Base-by-base conservation (phyloP, 1,284 basidiomycete genomes). In the Ceratobasidium theobromae region DNA sequence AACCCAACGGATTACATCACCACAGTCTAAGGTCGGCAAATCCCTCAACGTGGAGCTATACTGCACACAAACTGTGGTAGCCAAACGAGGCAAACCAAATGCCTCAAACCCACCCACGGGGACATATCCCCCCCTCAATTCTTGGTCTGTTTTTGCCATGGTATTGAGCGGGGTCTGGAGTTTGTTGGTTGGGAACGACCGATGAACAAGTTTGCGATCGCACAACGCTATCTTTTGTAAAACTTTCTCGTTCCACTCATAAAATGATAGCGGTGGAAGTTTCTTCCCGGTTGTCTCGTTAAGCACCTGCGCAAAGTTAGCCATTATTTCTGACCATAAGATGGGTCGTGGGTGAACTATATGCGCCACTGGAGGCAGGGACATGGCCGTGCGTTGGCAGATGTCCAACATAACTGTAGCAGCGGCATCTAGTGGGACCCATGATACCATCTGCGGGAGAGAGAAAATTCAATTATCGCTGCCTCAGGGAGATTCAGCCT, bases 391-490 rank as follows among this genome's bases (percentile, higher is more conserved):
- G n/a, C 11, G 16, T 4, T 35, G 21, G 43, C 60, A 65, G 1
- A 53, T 18, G 4, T 65, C 60, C 28, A 65, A 27, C 14, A 65
- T 27, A 33, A 51, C 35, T 9, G 12, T 40, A 11, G 60, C 60
- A 9, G 60, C 60, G 5, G 27, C 51, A 53, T 65, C 60, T 25
- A 65, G 49, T 28, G 60, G 60, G 30, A 65, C 30, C 60, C 60
- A 65, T 6, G 60, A 53, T 9, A 52, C 18, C 8, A 21, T 53
- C 60, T 65, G 25, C 21, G 23, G n/a, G n/a, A n/a, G n/a, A n/a
- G n/a, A n/a, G n/a, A n/a, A 33, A 18, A 18, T 12, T 33, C 21
- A 23, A 16, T 65, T 25, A 51, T 16, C 27, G 16, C 16, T 23
- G 25, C 4, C 5, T 33, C 28, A 21, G 27, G 45, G 2, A n/a